phyloP scores from a whole-genome alignment of 2,329 filamentous ascomycete genomes.

The Metarhizium anisopliae region DNA sequence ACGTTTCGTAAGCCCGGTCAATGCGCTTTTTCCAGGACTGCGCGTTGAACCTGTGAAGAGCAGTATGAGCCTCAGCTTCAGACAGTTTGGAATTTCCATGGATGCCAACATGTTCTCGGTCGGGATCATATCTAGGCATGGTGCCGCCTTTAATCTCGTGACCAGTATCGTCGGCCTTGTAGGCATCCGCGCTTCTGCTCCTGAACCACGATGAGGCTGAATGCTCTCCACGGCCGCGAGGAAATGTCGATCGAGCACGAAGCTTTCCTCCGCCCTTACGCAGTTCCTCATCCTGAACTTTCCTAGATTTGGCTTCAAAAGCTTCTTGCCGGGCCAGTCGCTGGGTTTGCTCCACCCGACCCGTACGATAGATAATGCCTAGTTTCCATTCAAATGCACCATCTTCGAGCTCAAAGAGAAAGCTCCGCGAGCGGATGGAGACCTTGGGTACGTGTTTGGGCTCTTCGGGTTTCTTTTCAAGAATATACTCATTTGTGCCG shows the following conservation, averaged over 20 bases:
- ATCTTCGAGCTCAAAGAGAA: conserved; percentile 90
- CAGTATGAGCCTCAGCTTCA: conserved; percentile 65
- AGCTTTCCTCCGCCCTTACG: conserved; percentile 42
- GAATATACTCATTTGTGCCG: conserved; percentile 77
- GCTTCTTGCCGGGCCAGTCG: conserved; percentile 83
- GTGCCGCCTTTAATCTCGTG: conserved; percentile 28
- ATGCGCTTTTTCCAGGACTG: conserved; percentile 91
- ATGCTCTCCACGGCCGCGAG: conserved; percentile 24
- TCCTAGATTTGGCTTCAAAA: conserved; percentile 79
- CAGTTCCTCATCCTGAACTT: conserved; percentile 63
- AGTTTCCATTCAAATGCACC: conserved; percentile 97
- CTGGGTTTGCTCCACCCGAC: conserved; percentile 82
- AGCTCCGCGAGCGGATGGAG: conserved; percentile 68
- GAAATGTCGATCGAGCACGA: conserved; percentile 45
- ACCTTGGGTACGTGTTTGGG: conserved; percentile 83
- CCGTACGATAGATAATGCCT: conserved; percentile 84
- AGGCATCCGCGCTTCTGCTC: conserved; percentile 47
- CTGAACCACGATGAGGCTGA: conserved; percentile 30
- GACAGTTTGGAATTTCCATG: conserved; percentile 64
- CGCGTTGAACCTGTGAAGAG: conserved; percentile 71
- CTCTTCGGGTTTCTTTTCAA: conserved; percentile 75
- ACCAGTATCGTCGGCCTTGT: conserved; percentile 20
- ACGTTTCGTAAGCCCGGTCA: conserved; percentile 61
- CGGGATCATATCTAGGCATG: conserved; percentile 67
- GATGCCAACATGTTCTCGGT: conserved; percentile 55